phyloP scores from a whole-genome alignment of 1,139 yeast species.

The Kodamaea sp. region DNA sequence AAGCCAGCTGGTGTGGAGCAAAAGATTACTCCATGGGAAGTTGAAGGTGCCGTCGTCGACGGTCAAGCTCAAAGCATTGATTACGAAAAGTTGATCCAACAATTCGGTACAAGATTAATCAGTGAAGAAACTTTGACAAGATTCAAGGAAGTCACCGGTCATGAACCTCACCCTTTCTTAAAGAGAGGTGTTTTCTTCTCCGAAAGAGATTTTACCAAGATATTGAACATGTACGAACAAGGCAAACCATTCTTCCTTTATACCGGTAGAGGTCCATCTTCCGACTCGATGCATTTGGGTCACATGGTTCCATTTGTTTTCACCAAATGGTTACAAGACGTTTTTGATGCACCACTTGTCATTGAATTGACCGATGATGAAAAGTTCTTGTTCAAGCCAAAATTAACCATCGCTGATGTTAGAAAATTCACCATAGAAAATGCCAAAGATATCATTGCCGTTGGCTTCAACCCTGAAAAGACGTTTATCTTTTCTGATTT shows the following conservation, averaged over 20 bases:
- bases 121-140: slow-evolving; percentile 68
- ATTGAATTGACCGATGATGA: slow-evolving; percentile 97
- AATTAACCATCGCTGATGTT: slow-evolving; percentile 85
- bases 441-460: slow-evolving; percentile 90
- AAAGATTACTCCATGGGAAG: slow-evolving; percentile 83
- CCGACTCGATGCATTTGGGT: slow-evolving; percentile 94
- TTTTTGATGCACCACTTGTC: slow-evolving; percentile 93
- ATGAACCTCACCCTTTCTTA: slow-evolving; percentile 86
- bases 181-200: slow-evolving; percentile 92
- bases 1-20: slow-evolving; percentile 47
- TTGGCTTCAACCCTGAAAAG: slow-evolving; percentile 91
- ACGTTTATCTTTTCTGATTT: slow-evolving; percentile 93
- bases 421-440: slow-evolving; percentile 73
- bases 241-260: slow-evolving; percentile 94
- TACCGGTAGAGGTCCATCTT: slow-evolving; percentile 97
- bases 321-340: slow-evolving; percentile 98
- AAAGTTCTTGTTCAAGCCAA: slow-evolving; percentile 90
- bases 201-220: slow-evolving; percentile 79
- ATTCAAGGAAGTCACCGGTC: slow-evolving; percentile 81
- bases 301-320: slow-evolving; percentile 95
- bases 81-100: slow-evolving; percentile 78
- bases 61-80: slow-evolving; percentile 88
- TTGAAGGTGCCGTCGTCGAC: slow-evolving; percentile 95
- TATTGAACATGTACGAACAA: slow-evolving; percentile 85
- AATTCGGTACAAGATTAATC: slow-evolving; percentile 83